A percentile compares a stretch with the other conserved stretches of the same genome.
Evolutionary conservation across 176 grass and related monocot species (phyloP).

Genomic region (Juncus inflexus): DNA sequence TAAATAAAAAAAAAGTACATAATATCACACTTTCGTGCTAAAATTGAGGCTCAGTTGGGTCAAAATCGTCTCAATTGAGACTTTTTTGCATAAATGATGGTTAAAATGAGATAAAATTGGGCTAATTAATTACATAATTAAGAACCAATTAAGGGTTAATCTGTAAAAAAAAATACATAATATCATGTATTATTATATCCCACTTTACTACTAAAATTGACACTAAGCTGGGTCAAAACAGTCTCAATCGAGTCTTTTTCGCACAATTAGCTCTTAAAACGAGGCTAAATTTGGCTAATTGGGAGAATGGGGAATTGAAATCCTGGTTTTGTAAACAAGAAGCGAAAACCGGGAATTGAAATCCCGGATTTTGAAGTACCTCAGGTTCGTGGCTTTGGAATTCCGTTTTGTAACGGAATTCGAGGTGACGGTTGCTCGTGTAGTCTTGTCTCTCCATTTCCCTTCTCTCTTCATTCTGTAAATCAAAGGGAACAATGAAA

Average conservation of each 20-base stretch:
- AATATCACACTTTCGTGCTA: no score
- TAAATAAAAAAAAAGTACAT: no score
- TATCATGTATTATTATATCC: background rate
- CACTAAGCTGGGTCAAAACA: background rate
- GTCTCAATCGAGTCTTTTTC: background rate
- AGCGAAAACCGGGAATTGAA: background rate
- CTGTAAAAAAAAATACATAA: background rate
- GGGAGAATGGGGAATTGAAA: no score
- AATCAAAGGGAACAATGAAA: slow-evolving; percentile 19
- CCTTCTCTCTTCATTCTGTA: slow-evolving; percentile 51
- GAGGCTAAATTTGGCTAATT: background rate
- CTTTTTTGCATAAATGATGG: no score
- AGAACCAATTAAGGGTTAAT: background rate
- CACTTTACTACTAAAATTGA: no score
- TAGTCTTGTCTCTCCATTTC: slow-evolving; percentile 86
- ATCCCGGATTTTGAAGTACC: slow-evolving; percentile 29
- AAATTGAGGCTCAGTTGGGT: background rate
- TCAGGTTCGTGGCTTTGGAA: slow-evolving; percentile 96
- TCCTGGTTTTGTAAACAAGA: no score
- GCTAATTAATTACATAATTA: background rate
- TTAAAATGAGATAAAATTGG: no score
- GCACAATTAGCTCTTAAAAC: background rate
- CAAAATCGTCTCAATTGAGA: no score
- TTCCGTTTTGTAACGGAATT: slow-evolving; percentile 87
- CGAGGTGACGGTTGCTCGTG: slow-evolving; percentile 49